Conservation (phyloP, 2,329 filamentous ascomycete species). For the Pestalotiopsis sp. region DNA sequence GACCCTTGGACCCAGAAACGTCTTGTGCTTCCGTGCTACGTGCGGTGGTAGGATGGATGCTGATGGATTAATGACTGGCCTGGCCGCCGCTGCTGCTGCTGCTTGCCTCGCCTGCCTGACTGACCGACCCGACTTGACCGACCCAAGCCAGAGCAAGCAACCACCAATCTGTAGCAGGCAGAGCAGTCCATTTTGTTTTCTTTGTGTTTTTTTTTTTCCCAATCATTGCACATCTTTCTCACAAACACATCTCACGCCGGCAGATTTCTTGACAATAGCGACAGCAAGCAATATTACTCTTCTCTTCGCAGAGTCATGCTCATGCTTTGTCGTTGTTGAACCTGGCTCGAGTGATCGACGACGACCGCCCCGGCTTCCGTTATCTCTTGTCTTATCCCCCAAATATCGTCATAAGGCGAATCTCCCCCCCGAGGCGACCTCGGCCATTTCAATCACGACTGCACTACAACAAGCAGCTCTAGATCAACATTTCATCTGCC, state of each 20-base stretch:
- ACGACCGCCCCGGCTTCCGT: not conserved
- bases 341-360: not conserved
- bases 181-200: not conserved
- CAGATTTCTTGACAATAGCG: not conserved
- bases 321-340: not conserved
- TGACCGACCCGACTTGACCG: not conserved
- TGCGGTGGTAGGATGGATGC: not conserved
- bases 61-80: not conserved
- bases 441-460: not conserved
- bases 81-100: not conserved
- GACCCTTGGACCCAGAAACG: not conserved
- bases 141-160: not conserved
- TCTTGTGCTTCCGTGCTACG: not conserved
- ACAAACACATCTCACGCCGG: not conserved
- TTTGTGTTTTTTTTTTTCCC: not conserved
- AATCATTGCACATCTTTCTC: not conserved
- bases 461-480: not conserved
- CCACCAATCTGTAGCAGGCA: not conserved
- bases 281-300: not conserved
- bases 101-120: not conserved
- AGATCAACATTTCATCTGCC: not conserved
- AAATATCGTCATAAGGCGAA: conserved; percentile 8
- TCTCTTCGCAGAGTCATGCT: not conserved
- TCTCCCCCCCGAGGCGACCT: not conserved
- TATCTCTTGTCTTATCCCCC: conserved; percentile 2